Base-by-base conservation (phyloP, 768 basidiomycete species). In the Phylloporus scabripes region DNA sequence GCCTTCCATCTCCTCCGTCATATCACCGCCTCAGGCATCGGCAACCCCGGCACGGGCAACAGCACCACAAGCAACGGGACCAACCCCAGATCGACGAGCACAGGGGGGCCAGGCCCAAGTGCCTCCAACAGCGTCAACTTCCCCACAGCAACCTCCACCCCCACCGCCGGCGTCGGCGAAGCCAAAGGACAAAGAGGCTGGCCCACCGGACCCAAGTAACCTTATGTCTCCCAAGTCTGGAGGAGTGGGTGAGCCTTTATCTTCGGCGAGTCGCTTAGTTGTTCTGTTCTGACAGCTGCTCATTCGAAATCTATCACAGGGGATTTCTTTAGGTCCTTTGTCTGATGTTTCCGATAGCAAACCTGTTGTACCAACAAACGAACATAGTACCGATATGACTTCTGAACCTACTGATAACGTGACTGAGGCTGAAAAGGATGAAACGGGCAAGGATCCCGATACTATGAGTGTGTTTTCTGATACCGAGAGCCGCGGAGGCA, bases 231-330 rank as follows among this genome's bases (percentile, higher is more conserved):
- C 51, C 2, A 36, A 32, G 40, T 15, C 54, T 37, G 48, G 52
- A 53, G 58, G 59, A 58, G 38, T 1, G 65, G 65, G 65, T 66
- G 59, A 66, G 65, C 67, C 52, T 65, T 31, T 31, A 31, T 69
- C 60, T 53, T 46, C 45, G 65, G 67, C 63, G 55, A 68, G 62
- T 66, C 9, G 10, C 42, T 48, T 23, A 34, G 44, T 36, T 42
- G 33, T 38, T 52, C 26, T 49, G 39, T 62, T 67, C 65, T 66
- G 47, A 66, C 65, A 45, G 37, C 17, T 49, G 51, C 65, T 66
- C 60, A 68, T 67, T 54, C 50, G 43, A 43, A 51, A 58, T 50
- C 29, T 11, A 31, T 29, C 20, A 55, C 51, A 66, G 65, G 55
- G 5, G 58, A 52, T 41, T 1, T 4, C 12, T 6, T 14, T 48